Evolutionary conservation across 1,139 yeast species (phyloP), one percentile per base, ranked within the genome.

Genomic region (Debaryomyces singareniensis): DNA sequence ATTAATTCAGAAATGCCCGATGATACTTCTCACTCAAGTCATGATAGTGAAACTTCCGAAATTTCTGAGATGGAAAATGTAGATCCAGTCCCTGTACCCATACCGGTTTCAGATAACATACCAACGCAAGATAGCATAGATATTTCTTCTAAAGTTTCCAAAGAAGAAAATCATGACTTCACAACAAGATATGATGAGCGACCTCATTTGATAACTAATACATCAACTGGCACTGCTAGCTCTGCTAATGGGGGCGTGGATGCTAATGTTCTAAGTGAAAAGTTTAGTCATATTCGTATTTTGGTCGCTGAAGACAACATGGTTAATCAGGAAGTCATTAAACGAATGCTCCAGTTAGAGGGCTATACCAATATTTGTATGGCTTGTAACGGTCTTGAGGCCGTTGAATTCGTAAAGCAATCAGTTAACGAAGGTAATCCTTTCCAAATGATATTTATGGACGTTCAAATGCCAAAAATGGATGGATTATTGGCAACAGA

Each of bases 241-340:
- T 68, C 74, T 1, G 42, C 51, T 0, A 39, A 40, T 13, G 47
- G 44, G 3, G 38, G 42, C 13, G 55, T 47, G 18, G 27, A 33
- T 1, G 40, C 40, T 18, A 45, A 45, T 16, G 47, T 48, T 13
- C 35, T 58, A 18, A 39, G 51, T 20, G 57, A 53, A 25, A 53
- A 53, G 20, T 33, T 74, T 23, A 44, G 58, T 2, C 61, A 65
- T 24, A 54, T 71, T 32, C 69, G 68, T 30, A 77, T 91, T 14
- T 65, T 91, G 35, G 89, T 91, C n/a, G 97, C 96, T 0, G 98
- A 91, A 48, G 98, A 91, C 50, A 91, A 91, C 45, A 61, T 71
- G 41, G 94, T 91, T 9, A 89, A 91, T 50, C 96, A 87, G 51
- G 94, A 86, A 51, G 95, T 91, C 20, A 82, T 87, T 44, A 77